Conservation (phyloP, 495 filamentous ascomycete genomes). For the Penicillium atrosanguineum region DNA sequence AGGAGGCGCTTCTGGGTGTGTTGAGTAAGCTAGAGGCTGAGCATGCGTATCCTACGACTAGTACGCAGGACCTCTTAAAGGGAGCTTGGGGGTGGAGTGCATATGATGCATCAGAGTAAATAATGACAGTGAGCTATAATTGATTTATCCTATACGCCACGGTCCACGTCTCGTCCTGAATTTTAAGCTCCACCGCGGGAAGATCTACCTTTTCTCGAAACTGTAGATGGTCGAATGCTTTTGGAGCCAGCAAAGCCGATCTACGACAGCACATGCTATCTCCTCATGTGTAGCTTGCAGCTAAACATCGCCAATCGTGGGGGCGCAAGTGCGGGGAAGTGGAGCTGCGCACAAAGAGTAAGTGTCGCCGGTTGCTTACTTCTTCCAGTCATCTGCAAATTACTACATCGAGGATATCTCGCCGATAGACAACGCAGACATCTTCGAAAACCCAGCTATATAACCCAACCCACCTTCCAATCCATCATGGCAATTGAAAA, state of each 20-base stretch:
- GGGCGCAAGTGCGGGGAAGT: slow-evolving; percentile 11
- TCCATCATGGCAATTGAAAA: slow-evolving; percentile 1
- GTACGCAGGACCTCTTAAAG: slow-evolving; percentile 5
- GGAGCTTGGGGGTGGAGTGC: slow-evolving; percentile 18
- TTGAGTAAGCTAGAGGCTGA: slow-evolving; percentile 12
- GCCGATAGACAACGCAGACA: too few species aligned
- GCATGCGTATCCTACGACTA: slow-evolving; percentile 17
- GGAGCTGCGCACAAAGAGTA: slow-evolving; percentile 5
- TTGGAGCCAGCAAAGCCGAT: too few species aligned
- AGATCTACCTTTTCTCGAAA: too few species aligned
- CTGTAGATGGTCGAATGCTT: too few species aligned
- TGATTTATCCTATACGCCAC: neutral
- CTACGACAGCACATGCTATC: too few species aligned
- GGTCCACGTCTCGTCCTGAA: too few species aligned
- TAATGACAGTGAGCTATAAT: neutral
- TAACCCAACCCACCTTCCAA: neutral
- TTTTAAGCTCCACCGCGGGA: too few species aligned
- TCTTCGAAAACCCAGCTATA: neutral
- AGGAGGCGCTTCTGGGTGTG: slow-evolving; percentile 23
- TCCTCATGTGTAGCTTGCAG: too few species aligned
- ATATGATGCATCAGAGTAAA: slow-evolving; percentile 1
- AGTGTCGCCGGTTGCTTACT: slow-evolving; percentile 12
- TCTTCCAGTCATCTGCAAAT: neutral
- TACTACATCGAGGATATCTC: too few species aligned
- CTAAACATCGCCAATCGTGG: too few species aligned